These are phyloP conservation scores for Heterobasidion parviporum DNA, from an alignment of 1,284 basidiomycete genomes.

Conservation along the genomic window DNA sequence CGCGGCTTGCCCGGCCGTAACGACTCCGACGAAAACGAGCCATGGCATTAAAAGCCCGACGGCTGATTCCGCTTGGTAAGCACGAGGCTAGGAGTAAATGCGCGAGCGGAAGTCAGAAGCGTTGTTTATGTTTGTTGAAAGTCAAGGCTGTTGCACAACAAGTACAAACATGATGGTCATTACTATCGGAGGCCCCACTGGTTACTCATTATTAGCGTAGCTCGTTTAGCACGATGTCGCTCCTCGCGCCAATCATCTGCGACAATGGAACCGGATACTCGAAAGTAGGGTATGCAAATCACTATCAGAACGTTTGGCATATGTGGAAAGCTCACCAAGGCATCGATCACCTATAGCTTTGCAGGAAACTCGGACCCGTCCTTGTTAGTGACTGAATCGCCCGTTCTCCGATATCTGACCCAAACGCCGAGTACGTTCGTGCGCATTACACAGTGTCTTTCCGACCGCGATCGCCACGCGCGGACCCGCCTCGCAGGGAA, in stretches of 20 bases:
- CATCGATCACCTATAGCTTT: slow-evolving; percentile 49
- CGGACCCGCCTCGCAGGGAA: slow-evolving; percentile 52
- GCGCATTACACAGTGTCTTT: slow-evolving; percentile 56
- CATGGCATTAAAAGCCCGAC: too few relatives aligned
- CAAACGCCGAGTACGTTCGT: background rate
- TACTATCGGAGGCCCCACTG: background rate
- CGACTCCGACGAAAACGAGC: too few relatives aligned
- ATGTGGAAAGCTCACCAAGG: slow-evolving; percentile 1
- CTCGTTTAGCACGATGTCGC: slow-evolving; percentile 48
- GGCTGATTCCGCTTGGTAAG: too few relatives aligned
- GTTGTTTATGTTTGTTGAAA: background rate
- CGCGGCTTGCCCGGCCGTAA: too few relatives aligned
- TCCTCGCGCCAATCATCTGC: slow-evolving; percentile 86
- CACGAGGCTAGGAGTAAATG: too few relatives aligned
- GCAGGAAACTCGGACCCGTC: slow-evolving; percentile 99
- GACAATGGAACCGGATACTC: slow-evolving; percentile 98
- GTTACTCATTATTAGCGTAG: background rate
- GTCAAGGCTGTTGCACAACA: background rate
- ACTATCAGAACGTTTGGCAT: background rate
- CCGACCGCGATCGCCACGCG: slow-evolving; percentile 94
- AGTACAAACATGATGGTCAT: background rate
- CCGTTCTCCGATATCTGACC: background rate
- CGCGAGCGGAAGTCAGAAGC: background rate
- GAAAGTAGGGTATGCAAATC: slow-evolving; percentile 81
- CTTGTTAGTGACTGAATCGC: slow-evolving; percentile 51